phyloP scores from a whole-genome alignment of 2,329 filamentous ascomycete species.

The Xylaria polymorpha region DNA sequence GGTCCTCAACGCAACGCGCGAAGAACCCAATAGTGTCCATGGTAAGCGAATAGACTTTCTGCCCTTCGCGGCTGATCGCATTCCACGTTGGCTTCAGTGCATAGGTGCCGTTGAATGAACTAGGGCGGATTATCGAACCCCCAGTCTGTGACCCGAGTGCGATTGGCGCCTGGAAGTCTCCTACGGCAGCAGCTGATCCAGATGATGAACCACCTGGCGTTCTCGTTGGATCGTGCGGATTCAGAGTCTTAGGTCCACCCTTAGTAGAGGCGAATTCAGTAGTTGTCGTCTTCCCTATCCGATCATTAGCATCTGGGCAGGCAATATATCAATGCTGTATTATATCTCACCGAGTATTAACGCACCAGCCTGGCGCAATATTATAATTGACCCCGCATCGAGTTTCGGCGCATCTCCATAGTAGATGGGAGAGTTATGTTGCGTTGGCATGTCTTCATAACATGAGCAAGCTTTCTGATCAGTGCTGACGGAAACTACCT shows the following conservation, averaged over 20 bases:
- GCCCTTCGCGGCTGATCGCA: slow-evolving; percentile 70
- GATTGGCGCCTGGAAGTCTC: slow-evolving; percentile 71
- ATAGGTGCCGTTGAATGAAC: slow-evolving; percentile 72
- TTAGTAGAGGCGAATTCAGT: slow-evolving; percentile 72
- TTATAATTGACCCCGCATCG: slow-evolving; percentile 64
- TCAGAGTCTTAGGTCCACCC: slow-evolving; percentile 64
- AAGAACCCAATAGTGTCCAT: slow-evolving; percentile 73
- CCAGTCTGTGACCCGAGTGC: slow-evolving; percentile 74
- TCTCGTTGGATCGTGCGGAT: slow-evolving; percentile 72
- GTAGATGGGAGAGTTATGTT: slow-evolving; percentile 66
- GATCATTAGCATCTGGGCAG: slow-evolving; percentile 3
- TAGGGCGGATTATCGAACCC: slow-evolving; percentile 72
- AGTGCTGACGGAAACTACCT: slow-evolving; percentile 47
- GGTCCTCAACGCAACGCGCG: slow-evolving; percentile 66
- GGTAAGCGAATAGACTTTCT: slow-evolving; percentile 67
- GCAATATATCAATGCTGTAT: neutral
- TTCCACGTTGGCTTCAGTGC: slow-evolving; percentile 75
- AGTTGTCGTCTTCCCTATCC: slow-evolving; percentile 65
- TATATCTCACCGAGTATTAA: slow-evolving; percentile 60
- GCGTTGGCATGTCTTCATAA: slow-evolving; percentile 62
- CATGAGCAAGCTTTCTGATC: slow-evolving; percentile 17
- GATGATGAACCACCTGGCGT: slow-evolving; percentile 76
- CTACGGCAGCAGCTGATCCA: slow-evolving; percentile 74
- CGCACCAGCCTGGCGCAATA: slow-evolving; percentile 66
- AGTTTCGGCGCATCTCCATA: slow-evolving; percentile 56